Percentiles rank a stretch among this genome's conserved stretches.
Conservation (phyloP, 495 filamentous ascomycete species). For the Aspergillus campestris region DNA sequence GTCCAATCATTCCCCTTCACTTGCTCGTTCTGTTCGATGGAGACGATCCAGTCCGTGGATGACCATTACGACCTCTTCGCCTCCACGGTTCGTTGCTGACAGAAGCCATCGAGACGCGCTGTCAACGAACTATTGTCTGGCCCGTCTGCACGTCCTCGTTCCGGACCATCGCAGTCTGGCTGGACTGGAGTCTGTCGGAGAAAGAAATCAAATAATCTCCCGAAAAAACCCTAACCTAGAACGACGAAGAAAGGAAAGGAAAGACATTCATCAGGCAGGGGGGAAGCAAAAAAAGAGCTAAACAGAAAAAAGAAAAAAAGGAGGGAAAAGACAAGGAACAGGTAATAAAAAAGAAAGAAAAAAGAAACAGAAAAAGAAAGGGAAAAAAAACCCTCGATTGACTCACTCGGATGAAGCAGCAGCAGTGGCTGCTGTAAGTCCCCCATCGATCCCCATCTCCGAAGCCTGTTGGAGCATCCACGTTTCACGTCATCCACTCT, state of each 20-base stretch:
- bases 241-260: background rate
- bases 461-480: conserved; percentile 21
- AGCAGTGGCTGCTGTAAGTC: conserved; percentile 18
- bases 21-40: conserved; percentile 16
- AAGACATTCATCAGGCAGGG: conserved; percentile 2
- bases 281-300: background rate
- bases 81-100: conserved; percentile 20
- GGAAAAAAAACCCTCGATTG: conserved; percentile 12
- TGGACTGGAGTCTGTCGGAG: background rate
- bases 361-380: conserved; percentile 7
- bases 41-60: conserved; percentile 19
- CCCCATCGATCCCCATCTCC: conserved; percentile 6
- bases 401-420: conserved; percentile 18
- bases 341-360: background rate
- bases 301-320: conserved; percentile 5
- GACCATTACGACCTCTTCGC: conserved; percentile 6
- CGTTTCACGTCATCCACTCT: conserved; percentile 26
- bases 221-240: too few relatives aligned
- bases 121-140: conserved; percentile 11
- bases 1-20: background rate
- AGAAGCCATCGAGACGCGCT: conserved; percentile 20
- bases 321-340: conserved; percentile 6
- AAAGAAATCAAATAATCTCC: too few relatives aligned
- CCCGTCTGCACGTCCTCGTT: conserved; percentile 13
- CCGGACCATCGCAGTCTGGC: conserved; percentile 2